A percentile compares a stretch with the other conserved stretches of the same genome.
Evolutionary conservation across 2,329 filamentous ascomycete species (phyloP).

Genomic region (Mycosphaerella arachidis): DNA sequence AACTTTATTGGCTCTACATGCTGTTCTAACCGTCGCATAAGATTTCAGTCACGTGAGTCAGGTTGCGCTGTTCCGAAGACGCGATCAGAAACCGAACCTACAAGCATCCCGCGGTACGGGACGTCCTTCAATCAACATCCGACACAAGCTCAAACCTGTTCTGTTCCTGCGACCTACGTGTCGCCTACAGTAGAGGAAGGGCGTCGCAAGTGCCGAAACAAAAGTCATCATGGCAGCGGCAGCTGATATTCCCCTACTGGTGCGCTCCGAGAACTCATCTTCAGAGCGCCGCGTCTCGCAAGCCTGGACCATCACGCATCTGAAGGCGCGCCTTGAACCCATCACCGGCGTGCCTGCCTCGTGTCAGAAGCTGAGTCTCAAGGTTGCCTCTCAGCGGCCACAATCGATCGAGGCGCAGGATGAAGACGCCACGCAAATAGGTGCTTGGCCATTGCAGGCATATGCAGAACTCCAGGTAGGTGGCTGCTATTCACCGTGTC

Average conservation of each 20-base stretch:
- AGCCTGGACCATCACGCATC: slow-evolving; percentile 78
- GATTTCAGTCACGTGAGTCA: slow-evolving; percentile 7
- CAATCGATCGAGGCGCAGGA: slow-evolving; percentile 64
- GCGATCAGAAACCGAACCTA: neutral
- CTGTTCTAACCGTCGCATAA: neutral
- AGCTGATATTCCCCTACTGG: slow-evolving; percentile 69
- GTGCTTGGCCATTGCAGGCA: slow-evolving; percentile 61
- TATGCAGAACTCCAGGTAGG: slow-evolving; percentile 79
- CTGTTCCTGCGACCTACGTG: neutral
- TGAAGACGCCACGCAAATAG: slow-evolving; percentile 66
- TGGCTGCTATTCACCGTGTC: slow-evolving; percentile 29
- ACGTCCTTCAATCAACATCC: neutral
- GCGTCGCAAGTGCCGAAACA: neutral
- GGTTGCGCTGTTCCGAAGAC: neutral
- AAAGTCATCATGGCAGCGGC: slow-evolving; percentile 33
- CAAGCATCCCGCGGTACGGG: neutral
- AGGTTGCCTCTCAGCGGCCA: slow-evolving; percentile 57
- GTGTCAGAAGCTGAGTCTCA: slow-evolving; percentile 70
- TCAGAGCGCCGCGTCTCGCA: slow-evolving; percentile 90
- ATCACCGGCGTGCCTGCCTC: slow-evolving; percentile 86
- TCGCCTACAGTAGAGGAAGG: neutral
- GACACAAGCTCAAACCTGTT: neutral
- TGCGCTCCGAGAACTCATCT: slow-evolving; percentile 69
- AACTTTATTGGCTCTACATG: neutral
- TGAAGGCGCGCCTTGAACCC: slow-evolving; percentile 84